Evolutionary conservation across 176 grass and related monocot species (phyloP).

Genomic region (Bothriochloa decipiens): DNA sequence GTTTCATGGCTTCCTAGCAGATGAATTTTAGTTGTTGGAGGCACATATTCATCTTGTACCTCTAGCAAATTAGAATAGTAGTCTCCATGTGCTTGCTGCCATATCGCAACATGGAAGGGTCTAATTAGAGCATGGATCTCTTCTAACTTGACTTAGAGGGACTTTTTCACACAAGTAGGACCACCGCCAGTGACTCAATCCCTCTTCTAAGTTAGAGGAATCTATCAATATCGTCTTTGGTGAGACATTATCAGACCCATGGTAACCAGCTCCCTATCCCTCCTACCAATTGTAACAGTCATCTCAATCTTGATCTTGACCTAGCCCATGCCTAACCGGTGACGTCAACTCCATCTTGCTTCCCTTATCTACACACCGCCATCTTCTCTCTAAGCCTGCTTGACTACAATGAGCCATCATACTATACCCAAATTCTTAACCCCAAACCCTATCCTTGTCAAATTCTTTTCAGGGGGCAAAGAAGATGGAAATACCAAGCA

Average conservation of each 20-base stretch:
- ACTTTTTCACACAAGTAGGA: too few relatives aligned
- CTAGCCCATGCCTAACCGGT: not conserved
- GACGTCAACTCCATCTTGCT: not conserved
- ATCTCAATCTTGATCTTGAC: not conserved
- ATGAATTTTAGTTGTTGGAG: not conserved
- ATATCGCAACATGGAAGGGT: not conserved
- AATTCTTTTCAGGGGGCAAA: too few relatives aligned
- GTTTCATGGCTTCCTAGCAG: not conserved
- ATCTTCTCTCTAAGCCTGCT: too few relatives aligned
- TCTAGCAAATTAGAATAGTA: not conserved
- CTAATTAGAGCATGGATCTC: not conserved
- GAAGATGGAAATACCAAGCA: not conserved
- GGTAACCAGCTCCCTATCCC: not conserved
- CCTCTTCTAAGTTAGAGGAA: too few relatives aligned
- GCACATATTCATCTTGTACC: not conserved
- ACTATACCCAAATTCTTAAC: too few relatives aligned
- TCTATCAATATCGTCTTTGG: too few relatives aligned
- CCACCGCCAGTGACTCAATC: too few relatives aligned
- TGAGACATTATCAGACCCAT: not conserved
- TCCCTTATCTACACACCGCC: not conserved
- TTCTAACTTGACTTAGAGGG: not conserved
- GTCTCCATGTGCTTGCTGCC: not conserved
- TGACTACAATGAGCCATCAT: too few relatives aligned
- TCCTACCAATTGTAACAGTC: not conserved
- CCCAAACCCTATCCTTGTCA: too few relatives aligned